Percentiles rank a stretch among this genome's conserved stretches.
Evolutionary conservation across 75 land plant genomes (phyloP).

Genomic region (Pinus taeda): DNA sequence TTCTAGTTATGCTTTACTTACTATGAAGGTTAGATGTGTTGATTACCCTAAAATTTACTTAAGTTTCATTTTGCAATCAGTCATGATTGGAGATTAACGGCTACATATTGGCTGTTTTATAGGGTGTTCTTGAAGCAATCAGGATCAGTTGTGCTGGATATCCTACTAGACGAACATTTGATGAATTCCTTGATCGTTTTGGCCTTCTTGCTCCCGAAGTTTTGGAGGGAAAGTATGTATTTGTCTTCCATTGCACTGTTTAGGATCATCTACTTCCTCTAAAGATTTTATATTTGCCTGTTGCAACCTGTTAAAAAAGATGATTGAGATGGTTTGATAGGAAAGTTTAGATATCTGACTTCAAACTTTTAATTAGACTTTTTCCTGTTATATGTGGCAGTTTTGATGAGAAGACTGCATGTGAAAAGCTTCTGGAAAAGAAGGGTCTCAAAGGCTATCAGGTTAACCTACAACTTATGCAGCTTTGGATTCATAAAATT

Average conservation of each 20-base stretch:
- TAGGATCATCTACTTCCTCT: background rate
- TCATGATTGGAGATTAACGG: background rate
- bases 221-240: slow-evolving; percentile 75
- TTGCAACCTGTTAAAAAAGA: background rate
- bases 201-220: slow-evolving; percentile 78
- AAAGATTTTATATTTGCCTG: background rate
- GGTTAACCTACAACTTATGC: slow-evolving; percentile 32
- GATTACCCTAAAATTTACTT: background rate
- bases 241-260: background rate
- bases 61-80: background rate
- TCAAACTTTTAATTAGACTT: background rate
- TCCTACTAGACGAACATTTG: slow-evolving; percentile 75
- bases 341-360: background rate
- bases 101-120: slow-evolving; percentile 7
- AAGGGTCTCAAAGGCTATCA: slow-evolving; percentile 77
- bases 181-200: slow-evolving; percentile 79
- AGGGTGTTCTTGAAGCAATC: slow-evolving; percentile 92
- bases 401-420: slow-evolving; percentile 85
- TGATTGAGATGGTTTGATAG: background rate
- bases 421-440: slow-evolving; percentile 76
- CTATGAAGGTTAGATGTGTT: background rate
- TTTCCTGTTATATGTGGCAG: slow-evolving; percentile 29
- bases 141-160: slow-evolving; percentile 91
- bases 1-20: background rate
- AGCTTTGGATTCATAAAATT: background rate